Conservation (phyloP, 148 eudicot genomes). For the Drosera capensis region DNA sequence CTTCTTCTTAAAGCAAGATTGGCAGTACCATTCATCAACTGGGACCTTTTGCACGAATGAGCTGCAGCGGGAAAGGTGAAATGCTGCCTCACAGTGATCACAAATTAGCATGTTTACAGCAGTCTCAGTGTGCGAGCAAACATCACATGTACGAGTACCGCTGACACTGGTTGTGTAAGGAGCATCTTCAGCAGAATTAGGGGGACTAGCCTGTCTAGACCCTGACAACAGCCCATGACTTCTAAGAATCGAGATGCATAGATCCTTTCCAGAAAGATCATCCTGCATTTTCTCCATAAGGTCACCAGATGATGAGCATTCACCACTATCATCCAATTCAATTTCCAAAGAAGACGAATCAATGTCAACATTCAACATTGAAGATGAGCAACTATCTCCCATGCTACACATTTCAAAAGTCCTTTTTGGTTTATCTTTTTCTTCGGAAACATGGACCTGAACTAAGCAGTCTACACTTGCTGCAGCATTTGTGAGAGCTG, state of each 20-base stretch:
- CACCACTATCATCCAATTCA: constrained; percentile 58
- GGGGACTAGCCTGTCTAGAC: constrained; percentile 9
- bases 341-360: constrained; percentile 37
- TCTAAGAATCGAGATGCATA: constrained; percentile 49
- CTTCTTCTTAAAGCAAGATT: constrained; percentile 63
- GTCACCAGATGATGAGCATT: constrained; percentile 77
- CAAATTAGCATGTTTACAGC: constrained; percentile 56
- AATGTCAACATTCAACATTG: constrained; percentile 43
- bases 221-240: constrained; percentile 35
- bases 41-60: constrained; percentile 35
- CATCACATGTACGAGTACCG: constrained; percentile 33
- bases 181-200: constrained; percentile 12
- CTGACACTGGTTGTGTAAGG: constrained; percentile 17
- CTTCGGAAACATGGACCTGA: constrained; percentile 25
- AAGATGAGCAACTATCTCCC: constrained; percentile 78
- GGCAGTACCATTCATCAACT: constrained; percentile 67
- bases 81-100: constrained; percentile 77
- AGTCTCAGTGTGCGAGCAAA: constrained; percentile 33
- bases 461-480: constrained; percentile 18
- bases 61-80: constrained; percentile 60
- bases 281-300: constrained; percentile 24
- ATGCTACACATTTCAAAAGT: constrained; percentile 23
- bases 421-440: constrained; percentile 17
- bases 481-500: constrained; percentile 16
- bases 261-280: constrained; percentile 34